A percentile compares a stretch with the other conserved stretches of the same genome.
Evolutionary conservation across 1,284 basidiomycete species (phyloP).

Genomic region (Apiotrichum siamense): DNA sequence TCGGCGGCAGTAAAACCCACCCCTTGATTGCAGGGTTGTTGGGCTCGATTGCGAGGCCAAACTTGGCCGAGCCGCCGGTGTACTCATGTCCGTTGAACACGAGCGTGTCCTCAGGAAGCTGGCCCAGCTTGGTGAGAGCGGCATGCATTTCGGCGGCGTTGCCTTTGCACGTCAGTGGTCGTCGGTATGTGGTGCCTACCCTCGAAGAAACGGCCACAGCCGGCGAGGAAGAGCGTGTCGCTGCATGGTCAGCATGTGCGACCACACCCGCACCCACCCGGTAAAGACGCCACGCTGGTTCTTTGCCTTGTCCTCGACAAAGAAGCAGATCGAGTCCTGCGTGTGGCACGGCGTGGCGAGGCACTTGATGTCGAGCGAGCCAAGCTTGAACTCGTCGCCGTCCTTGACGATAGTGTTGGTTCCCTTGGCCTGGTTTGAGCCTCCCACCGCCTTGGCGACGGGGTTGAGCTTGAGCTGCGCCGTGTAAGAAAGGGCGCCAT

Average conservation of each 20-base stretch:
- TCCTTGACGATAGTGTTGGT: slow-evolving; percentile 71
- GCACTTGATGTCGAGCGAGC: slow-evolving; percentile 69
- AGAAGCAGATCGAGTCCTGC: slow-evolving; percentile 90
- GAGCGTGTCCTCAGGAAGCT: slow-evolving; percentile 71
- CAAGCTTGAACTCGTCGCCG: slow-evolving; percentile 66
- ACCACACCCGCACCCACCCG: slow-evolving; percentile 50
- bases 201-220: slow-evolving; percentile 96
- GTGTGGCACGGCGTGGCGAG: slow-evolving; percentile 93
- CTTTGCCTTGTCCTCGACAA: slow-evolving; percentile 61
- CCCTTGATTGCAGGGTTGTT: slow-evolving; percentile 39
- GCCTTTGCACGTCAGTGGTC: no score
- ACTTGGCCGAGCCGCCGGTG: slow-evolving; percentile 58
- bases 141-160: slow-evolving; percentile 76
- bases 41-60: slow-evolving; percentile 41
- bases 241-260: slow-evolving; percentile 30
- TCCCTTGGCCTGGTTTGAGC: slow-evolving; percentile 64
- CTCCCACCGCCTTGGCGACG: slow-evolving; percentile 71
- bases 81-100: slow-evolving; percentile 94
- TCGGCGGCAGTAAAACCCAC: slow-evolving; percentile 19
- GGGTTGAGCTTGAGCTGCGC: slow-evolving; percentile 49
- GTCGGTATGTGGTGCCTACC: slow-evolving; percentile 18
- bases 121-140: slow-evolving; percentile 67
- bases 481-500: neutral
- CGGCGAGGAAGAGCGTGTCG: slow-evolving; percentile 90
- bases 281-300: slow-evolving; percentile 75